A percentile compares a stretch with the other conserved stretches of the same genome.
Evolutionary conservation across 2,329 filamentous ascomycete genomes (phyloP).

Genomic region (Lachnellula subtilissima): DNA sequence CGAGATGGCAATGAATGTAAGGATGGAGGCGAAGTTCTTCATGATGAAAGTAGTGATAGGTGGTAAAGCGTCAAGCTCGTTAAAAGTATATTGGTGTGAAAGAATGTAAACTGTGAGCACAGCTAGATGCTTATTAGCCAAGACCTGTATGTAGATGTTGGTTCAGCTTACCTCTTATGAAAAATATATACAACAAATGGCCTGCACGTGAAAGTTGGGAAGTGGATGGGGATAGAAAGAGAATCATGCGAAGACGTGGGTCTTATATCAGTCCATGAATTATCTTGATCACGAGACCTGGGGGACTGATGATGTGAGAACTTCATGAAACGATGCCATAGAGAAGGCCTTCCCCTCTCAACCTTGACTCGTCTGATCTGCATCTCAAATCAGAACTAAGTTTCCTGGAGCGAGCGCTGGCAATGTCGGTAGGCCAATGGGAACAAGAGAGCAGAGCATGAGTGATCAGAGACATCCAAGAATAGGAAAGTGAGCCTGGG

Average conservation of each 20-base stretch:
- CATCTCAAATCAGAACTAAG: slow-evolving; percentile 16
- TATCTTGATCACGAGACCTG: slow-evolving; percentile 6
- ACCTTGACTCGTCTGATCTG: slow-evolving; percentile 26
- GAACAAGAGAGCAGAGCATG: slow-evolving; percentile 7
- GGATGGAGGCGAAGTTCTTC: slow-evolving; percentile 37
- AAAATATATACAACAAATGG: slow-evolving; percentile 21
- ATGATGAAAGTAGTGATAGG: slow-evolving; percentile 30
- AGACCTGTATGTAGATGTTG: background rate
- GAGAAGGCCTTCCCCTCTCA: slow-evolving; percentile 12
- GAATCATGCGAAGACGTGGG: slow-evolving; percentile 6
- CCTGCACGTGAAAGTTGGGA: slow-evolving; percentile 22
- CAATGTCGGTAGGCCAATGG: background rate
- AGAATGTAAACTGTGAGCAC: slow-evolving; percentile 25
- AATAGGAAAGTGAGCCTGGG: slow-evolving; percentile 8
- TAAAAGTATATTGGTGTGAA: slow-evolving; percentile 15
- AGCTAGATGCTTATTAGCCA: slow-evolving; percentile 23
- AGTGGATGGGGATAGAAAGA: slow-evolving; percentile 15
- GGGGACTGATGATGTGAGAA: slow-evolving; percentile 8
- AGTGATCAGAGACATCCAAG: slow-evolving; percentile 2
- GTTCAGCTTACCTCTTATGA: slow-evolving; percentile 21
- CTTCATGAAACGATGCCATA: slow-evolving; percentile 19
- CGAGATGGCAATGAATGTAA: slow-evolving; percentile 35
- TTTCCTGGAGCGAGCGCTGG: slow-evolving; percentile 1
- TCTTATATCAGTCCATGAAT: slow-evolving; percentile 17
- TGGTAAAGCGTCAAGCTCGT: slow-evolving; percentile 22